phyloP scores from a whole-genome alignment of 1,284 basidiomycete genomes.

The Leccinum ponderosum region DNA sequence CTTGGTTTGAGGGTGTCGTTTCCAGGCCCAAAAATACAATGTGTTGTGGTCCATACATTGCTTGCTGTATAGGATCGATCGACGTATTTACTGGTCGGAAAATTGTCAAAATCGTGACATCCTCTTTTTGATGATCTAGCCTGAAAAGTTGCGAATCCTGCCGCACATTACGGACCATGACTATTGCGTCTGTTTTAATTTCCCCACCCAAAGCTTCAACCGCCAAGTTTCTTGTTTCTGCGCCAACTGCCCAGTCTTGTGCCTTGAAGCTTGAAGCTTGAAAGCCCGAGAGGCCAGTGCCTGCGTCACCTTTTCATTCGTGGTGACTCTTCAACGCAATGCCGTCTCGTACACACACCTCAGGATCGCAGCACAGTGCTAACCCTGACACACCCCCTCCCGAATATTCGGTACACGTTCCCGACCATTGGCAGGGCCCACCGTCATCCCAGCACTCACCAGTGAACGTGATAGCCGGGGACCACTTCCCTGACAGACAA shows the following conservation, averaged over 20 bases:
- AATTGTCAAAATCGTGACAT: neutral
- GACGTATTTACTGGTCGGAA: neutral
- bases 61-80: neutral
- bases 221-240: neutral
- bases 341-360: constrained; percentile 12
- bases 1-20: neutral
- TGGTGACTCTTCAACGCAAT: constrained; percentile 6
- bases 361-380: constrained; percentile 16
- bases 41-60: neutral
- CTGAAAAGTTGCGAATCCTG: neutral
- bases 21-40: neutral
- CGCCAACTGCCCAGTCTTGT: neutral
- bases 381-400: constrained; percentile 34
- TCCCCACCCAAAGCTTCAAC: constrained; percentile 1
- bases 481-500: constrained; percentile 14
- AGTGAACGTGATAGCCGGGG: constrained; percentile 10
- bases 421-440: constrained; percentile 10
- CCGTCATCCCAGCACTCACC: constrained; percentile 22
- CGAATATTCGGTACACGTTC: constrained; percentile 29
- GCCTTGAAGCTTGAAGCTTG: neutral
- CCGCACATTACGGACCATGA: too few relatives aligned
- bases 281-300: neutral
- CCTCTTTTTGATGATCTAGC: neutral
- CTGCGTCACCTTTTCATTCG: neutral
- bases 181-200: constrained; percentile 2